Base-by-base conservation (phyloP, 1,139 yeast species). In the Protomyces gravidus region DNA sequence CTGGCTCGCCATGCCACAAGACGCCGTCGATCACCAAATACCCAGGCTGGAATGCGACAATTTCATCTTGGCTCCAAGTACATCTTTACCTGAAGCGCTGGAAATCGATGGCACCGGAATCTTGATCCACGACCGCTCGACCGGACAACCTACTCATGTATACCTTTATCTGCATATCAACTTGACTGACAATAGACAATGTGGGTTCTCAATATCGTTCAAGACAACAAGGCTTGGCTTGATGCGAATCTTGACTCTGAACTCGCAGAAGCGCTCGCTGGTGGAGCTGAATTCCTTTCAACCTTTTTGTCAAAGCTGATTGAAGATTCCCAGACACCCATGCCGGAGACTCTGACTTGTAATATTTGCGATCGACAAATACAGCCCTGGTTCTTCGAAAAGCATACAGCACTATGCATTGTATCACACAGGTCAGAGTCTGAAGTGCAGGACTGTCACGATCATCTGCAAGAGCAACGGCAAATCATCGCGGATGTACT, bases 311-410 rank as follows among this genome's bases (percentile, higher is more conserved):
- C 81, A 55, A 78, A 78, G 62, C 74, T 92, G 5, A 80, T 84
- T 39, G 84, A 83, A 46, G 70, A 47, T 27, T 48, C 79, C 55
- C 85, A 82, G 23, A 77, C 84, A 4, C 77, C 82, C 5, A 80
- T 83, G 30, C 96, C 95, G 0, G 84, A 84, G 40, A 77, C 83
- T 50, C 87, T 89, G 48, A 75, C 90, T 45, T 94, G 99, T 71
- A 78, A 96, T 56, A 89, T 94, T 21, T 94, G 99, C 72, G 99
- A 94, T 68, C 82, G 84, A 28, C 80, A 81, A 56, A 83, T 90
- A n/a, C 97, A 96, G 1, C 89, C 92, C 1, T 94, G 98, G 98
- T 92, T 95, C 84, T 77, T 92, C 55, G 98, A 90, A 68, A 80
- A 85, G 57, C 99, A 94, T 72, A 85, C 94, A 1, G 95, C 89